Conservation (phyloP, 768 basidiomycete species). For the Termitomyces sp. region DNA sequence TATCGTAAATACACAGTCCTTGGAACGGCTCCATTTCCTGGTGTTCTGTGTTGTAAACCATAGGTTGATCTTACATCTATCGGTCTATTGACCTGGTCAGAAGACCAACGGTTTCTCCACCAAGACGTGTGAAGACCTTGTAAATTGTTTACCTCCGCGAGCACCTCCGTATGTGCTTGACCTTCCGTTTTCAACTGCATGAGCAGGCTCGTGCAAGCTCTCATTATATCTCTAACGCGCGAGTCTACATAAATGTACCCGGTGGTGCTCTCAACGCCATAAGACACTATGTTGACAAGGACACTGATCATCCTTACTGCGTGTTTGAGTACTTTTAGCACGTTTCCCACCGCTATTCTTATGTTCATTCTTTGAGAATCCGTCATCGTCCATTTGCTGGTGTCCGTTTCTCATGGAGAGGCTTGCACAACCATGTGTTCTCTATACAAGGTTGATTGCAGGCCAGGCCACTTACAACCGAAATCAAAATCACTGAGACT, state of each 20-base stretch:
- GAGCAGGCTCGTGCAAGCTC: not conserved
- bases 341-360: not conserved
- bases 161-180: slow-evolving; percentile 4
- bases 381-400: not conserved
- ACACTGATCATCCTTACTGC: not conserved
- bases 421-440: not conserved
- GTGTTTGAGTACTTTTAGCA: not conserved
- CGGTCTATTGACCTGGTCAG: slow-evolving; percentile 1
- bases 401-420: not conserved
- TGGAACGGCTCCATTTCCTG: slow-evolving; percentile 2
- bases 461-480: not conserved
- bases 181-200: slow-evolving; percentile 15
- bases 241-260: not conserved
- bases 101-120: slow-evolving; percentile 2
- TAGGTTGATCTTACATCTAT: not conserved
- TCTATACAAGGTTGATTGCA: not conserved
- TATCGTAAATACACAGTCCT: not conserved
- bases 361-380: not conserved
- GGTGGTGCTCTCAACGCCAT: not conserved
- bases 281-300: not conserved
- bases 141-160: not conserved
- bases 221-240: slow-evolving; percentile 11
- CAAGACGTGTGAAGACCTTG: slow-evolving; percentile 5
- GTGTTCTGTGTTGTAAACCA: not conserved
- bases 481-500: not conserved